A percentile compares a stretch with the other conserved stretches of the same genome.
These are phyloP conservation scores for Babesia bigemina DNA, from an alignment of 169 alveolate genomes.

Conservation along the genomic window DNA sequence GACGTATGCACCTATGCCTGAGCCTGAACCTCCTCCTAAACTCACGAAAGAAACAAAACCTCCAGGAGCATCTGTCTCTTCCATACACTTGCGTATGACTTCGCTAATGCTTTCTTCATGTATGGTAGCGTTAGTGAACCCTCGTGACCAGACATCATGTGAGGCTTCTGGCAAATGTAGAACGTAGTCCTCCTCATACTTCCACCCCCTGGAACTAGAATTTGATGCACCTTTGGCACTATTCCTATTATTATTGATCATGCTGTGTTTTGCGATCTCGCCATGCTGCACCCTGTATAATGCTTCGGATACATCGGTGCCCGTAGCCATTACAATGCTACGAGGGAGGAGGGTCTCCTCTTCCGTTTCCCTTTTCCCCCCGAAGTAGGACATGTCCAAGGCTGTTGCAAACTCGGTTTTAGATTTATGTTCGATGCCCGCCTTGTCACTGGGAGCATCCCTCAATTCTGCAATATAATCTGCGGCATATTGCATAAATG, in stretches of 20 bases:
- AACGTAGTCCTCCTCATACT: slow-evolving; percentile 3
- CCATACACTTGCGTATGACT: slow-evolving; percentile 45
- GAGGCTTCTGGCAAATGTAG: slow-evolving; percentile 21
- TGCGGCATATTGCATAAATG: slow-evolving; percentile 26
- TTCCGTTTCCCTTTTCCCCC: neutral
- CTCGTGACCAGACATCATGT: slow-evolving; percentile 19
- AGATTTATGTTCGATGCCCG: neutral
- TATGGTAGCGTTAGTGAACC: slow-evolving; percentile 42
- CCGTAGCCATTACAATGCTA: slow-evolving; percentile 20
- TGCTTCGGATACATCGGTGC: neutral
- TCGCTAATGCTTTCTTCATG: slow-evolving; percentile 32
- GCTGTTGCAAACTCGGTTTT: slow-evolving; percentile 10
- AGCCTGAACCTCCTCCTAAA: slow-evolving; percentile 73
- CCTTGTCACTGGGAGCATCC: neutral
- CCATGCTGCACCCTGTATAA: neutral
- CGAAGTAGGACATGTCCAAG: slow-evolving; percentile 4
- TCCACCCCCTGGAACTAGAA: neutral
- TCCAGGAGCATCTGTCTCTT: slow-evolving; percentile 50
- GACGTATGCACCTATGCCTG: slow-evolving; percentile 68
- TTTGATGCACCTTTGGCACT: neutral
- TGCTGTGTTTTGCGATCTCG: neutral
- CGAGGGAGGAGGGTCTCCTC: slow-evolving; percentile 6
- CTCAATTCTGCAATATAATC: slow-evolving; percentile 19
- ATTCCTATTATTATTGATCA: neutral
- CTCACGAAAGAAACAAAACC: slow-evolving; percentile 68